phyloP scores from a whole-genome alignment of 352 stramenopile genomes.

The Salisapilia sapeloensis region DNA sequence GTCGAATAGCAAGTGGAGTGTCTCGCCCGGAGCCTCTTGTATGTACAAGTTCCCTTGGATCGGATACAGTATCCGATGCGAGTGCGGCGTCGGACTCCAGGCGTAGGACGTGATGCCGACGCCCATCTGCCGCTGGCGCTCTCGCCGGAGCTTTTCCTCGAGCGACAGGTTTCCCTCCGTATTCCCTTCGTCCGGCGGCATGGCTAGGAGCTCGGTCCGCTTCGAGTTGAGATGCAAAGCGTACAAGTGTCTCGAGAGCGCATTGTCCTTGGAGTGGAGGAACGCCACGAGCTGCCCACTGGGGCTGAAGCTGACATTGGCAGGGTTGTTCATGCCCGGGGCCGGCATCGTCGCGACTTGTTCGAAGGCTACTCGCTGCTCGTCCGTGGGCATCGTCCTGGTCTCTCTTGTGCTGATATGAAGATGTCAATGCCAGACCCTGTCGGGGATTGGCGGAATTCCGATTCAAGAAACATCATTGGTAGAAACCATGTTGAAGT shows the following conservation, averaged over 20 bases:
- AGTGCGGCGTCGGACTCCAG: conserved; percentile 41
- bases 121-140: conserved; percentile 81
- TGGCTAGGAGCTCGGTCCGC: conserved; percentile 38
- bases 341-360: conserved; percentile 79
- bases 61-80: conserved; percentile 77
- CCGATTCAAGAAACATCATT: too few relatives aligned
- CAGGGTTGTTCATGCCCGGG: conserved; percentile 61
- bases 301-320: conserved; percentile 73
- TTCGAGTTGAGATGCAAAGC: conserved; percentile 46
- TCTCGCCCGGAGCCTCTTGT: conserved; percentile 68
- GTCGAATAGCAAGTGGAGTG: conserved; percentile 74
- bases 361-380: conserved; percentile 54
- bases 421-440: too few relatives aligned
- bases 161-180: conserved; percentile 77
- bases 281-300: conserved; percentile 74
- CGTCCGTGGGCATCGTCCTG: conserved; percentile 3
- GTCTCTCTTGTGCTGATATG: too few relatives aligned
- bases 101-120: conserved; percentile 87
- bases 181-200: conserved; percentile 55
- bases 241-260: conserved; percentile 75
- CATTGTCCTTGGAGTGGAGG: conserved; percentile 64
- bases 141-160: conserved; percentile 83
- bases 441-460: too few relatives aligned
- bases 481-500: too few relatives aligned
- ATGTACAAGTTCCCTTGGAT: conserved; percentile 88